Evolutionary conservation across 345 rosid genomes (phyloP).

Genomic region (Acer yangbiense): DNA sequence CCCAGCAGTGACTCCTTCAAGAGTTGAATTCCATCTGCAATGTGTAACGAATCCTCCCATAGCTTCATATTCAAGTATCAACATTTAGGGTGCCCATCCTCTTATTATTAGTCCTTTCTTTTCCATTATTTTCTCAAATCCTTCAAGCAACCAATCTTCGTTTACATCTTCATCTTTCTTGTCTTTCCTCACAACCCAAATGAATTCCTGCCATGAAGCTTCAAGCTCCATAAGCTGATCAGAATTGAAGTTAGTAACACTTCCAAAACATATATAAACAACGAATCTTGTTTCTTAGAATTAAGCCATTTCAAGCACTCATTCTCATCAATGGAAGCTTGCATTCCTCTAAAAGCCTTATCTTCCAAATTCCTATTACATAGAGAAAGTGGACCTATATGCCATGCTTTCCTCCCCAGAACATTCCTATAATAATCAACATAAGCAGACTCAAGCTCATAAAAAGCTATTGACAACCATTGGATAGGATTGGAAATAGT

Average conservation of each 20-base stretch:
- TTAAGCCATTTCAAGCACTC: conserved; percentile 20
- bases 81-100: conserved; percentile 67
- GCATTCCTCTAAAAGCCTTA: conserved; percentile 37
- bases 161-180: conserved; percentile 20
- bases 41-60: conserved; percentile 59
- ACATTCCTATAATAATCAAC: conserved; percentile 41
- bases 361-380: conserved; percentile 34
- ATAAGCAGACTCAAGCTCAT: conserved; percentile 65
- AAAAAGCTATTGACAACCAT: conserved; percentile 57
- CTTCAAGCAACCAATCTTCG: conserved; percentile 42
- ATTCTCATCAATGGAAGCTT: conserved; percentile 3
- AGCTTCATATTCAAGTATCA: conserved; percentile 58
- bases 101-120: conserved; percentile 48
- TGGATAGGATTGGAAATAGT: no score
- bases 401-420: conserved; percentile 56
- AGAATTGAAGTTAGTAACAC: conserved; percentile 21
- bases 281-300: conserved; percentile 41
- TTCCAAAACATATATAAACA: conserved; percentile 52
- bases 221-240: conserved; percentile 48
- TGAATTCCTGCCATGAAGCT: conserved; percentile 38
- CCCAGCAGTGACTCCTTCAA: conserved; percentile 52
- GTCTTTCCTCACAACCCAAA: conserved; percentile 47
- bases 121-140: conserved; percentile 39
- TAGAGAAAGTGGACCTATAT: conserved; percentile 54
- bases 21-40: conserved; percentile 62